These are phyloP conservation scores for Penicillium antarcticum DNA, from an alignment of 495 filamentous ascomycete species.

Conservation along the genomic window DNA sequence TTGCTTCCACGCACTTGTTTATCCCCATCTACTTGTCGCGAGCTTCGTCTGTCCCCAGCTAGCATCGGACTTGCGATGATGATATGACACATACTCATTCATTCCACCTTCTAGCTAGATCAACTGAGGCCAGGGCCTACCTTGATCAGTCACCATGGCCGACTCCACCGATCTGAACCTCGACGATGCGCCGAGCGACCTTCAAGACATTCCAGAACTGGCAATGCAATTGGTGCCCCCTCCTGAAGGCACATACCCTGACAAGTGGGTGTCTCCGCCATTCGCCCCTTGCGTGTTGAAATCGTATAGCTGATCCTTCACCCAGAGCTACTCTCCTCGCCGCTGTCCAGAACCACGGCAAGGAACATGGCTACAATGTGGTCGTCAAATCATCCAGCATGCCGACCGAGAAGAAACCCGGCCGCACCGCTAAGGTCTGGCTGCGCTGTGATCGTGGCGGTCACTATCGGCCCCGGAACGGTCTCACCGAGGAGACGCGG, in stretches of 20 bases:
- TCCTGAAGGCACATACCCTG: constrained; percentile 44
- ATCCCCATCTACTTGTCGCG: constrained; percentile 13
- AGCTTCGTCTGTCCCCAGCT: background rate
- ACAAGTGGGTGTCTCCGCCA: constrained; percentile 32
- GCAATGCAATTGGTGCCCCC: constrained; percentile 43
- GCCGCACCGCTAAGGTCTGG: constrained; percentile 47
- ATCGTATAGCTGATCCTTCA: background rate
- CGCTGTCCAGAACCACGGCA: constrained; percentile 44
- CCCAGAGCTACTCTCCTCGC: constrained; percentile 36
- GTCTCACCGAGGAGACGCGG: constrained; percentile 47
- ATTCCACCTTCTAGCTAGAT: constrained; percentile 2
- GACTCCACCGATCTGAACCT: constrained; percentile 44
- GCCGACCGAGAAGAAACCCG: constrained; percentile 47
- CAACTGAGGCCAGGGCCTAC: constrained; percentile 9
- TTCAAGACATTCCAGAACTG: constrained; percentile 47
- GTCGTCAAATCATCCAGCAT: constrained; percentile 49
- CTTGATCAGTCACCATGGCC: constrained; percentile 30
- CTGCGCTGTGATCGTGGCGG: constrained; percentile 49
- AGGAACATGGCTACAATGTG: constrained; percentile 45
- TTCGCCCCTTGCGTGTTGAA: background rate
- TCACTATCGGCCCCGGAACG: constrained; percentile 48
- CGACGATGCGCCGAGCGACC: constrained; percentile 44
- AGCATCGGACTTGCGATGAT: constrained; percentile 5
- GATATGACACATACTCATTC: constrained; percentile 17
- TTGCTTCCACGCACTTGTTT: constrained; percentile 48